Percentiles rank a stretch among this genome's conserved stretches.
Conservation (phyloP, 2,329 filamentous ascomycete species). For the Pestalotiopsis sp. region DNA sequence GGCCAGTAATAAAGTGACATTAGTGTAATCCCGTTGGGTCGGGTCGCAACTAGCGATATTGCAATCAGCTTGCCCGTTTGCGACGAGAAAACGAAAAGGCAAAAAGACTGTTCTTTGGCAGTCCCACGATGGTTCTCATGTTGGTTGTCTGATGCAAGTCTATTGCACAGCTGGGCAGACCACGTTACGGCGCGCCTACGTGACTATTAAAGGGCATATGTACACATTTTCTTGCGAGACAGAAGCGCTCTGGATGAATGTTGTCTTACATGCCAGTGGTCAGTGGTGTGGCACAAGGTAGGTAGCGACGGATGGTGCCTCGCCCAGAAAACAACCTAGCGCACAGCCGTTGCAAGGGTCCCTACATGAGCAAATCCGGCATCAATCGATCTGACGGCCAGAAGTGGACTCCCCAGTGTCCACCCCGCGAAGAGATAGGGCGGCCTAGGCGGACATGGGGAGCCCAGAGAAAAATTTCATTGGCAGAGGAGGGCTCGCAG, state of each 20-base stretch:
- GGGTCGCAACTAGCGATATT: conserved; percentile 1
- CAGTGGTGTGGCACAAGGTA: conserved; percentile 15
- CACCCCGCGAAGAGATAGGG: background rate
- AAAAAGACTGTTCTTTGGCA: conserved; percentile 17
- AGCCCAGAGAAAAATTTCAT: background rate
- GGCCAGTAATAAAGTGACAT: conserved; percentile 9
- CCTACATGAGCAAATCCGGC: background rate
- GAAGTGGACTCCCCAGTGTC: background rate
- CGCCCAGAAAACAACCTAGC: background rate
- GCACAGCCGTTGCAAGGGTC: background rate
- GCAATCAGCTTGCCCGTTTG: conserved; percentile 24
- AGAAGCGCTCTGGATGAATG: background rate
- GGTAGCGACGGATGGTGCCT: background rate
- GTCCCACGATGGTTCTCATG: conserved; percentile 26
- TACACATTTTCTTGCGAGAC: conserved; percentile 1
- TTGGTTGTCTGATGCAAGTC: conserved; percentile 17
- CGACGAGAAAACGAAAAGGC: conserved; percentile 20
- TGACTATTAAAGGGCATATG: conserved; percentile 20
- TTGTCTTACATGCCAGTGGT: conserved; percentile 23
- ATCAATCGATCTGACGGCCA: background rate
- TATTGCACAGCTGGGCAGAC: conserved; percentile 15
- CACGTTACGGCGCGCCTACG: conserved; percentile 17
- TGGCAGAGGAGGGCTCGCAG: background rate
- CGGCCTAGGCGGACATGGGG: background rate
- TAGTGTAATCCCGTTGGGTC: background rate